These are phyloP conservation scores for Fusarium clavum DNA, from an alignment of 2,329 filamentous ascomycete genomes.

Conservation along the genomic window DNA sequence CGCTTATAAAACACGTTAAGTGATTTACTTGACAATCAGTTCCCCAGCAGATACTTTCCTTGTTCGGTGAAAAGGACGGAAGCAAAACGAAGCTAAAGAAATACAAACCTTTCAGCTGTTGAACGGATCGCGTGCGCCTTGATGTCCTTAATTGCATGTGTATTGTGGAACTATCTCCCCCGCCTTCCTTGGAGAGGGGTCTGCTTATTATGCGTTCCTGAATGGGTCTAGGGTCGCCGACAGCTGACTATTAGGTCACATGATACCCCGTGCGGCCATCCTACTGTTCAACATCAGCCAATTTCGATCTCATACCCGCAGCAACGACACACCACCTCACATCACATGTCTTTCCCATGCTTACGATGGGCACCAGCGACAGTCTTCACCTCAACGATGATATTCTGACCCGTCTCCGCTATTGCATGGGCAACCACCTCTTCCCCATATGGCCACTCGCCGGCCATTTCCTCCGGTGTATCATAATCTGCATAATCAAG, in stretches of 20 bases:
- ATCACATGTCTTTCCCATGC: no score
- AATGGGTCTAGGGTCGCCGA: not conserved
- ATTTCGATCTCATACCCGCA: no score
- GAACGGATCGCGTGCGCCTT: not conserved
- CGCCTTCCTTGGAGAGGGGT: not conserved
- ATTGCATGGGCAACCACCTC: conserved; percentile 59
- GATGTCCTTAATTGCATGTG: not conserved
- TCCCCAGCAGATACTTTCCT: no score
- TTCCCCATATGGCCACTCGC: conserved; percentile 58
- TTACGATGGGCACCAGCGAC: no score
- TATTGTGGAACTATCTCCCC: not conserved
- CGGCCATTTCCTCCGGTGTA: conserved; percentile 44
- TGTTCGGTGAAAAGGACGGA: no score
- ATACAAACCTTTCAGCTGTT: no score
- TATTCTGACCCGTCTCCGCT: conserved; percentile 55
- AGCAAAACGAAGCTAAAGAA: no score
- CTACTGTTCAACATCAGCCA: not conserved
- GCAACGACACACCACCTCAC: no score
- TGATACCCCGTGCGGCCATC: not conserved
- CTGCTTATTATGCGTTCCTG: not conserved
- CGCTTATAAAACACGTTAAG: no score
- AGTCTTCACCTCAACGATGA: no score
- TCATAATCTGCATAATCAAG: conserved; percentile 53
- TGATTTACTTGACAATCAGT: no score
- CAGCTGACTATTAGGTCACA: not conserved